Percentiles rank a stretch among this genome's conserved stretches.
Evolutionary conservation across 768 basidiomycete genomes (phyloP).

Genomic region (Melanogaster broomeanus): DNA sequence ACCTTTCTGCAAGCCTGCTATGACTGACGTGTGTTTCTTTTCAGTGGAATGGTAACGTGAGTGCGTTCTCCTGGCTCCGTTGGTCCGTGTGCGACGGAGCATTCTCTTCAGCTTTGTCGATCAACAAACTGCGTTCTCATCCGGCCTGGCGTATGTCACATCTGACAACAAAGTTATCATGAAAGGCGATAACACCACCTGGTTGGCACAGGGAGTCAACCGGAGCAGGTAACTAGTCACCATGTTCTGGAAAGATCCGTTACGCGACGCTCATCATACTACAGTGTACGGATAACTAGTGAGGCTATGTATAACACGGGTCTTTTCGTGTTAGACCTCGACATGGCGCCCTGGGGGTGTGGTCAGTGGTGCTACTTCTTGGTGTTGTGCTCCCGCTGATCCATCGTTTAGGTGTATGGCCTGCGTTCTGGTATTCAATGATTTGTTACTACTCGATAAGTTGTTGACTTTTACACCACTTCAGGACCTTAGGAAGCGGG

Average conservation of each 20-base stretch:
- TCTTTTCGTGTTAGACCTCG: slow-evolving; percentile 81
- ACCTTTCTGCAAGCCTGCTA: slow-evolving; percentile 8
- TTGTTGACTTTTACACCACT: background rate
- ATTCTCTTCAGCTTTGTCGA: slow-evolving; percentile 59
- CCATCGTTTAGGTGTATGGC: slow-evolving; percentile 65
- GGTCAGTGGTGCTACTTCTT: slow-evolving; percentile 40
- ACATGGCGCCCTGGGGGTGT: slow-evolving; percentile 87
- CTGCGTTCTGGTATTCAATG: slow-evolving; percentile 66
- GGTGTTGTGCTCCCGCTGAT: slow-evolving; percentile 3
- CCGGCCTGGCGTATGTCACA: slow-evolving; percentile 57
- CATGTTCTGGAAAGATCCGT: slow-evolving; percentile 1
- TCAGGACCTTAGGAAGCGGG: slow-evolving; percentile 45
- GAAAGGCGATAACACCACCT: slow-evolving; percentile 72
- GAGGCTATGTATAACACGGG: slow-evolving; percentile 67
- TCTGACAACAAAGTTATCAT: slow-evolving; percentile 66
- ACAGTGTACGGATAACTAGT: slow-evolving; percentile 78
- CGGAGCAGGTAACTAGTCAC: slow-evolving; percentile 54
- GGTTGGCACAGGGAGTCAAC: slow-evolving; percentile 51
- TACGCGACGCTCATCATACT: background rate
- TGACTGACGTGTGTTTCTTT: slow-evolving; percentile 13
- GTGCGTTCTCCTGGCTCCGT: slow-evolving; percentile 23
- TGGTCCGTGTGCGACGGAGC: slow-evolving; percentile 4
- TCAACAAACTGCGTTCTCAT: slow-evolving; percentile 49
- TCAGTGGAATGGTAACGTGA: slow-evolving; percentile 72
- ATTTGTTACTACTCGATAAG: background rate